Conservation (phyloP, 2,329 filamentous ascomycete genomes). For the Pezicula carpinea region DNA sequence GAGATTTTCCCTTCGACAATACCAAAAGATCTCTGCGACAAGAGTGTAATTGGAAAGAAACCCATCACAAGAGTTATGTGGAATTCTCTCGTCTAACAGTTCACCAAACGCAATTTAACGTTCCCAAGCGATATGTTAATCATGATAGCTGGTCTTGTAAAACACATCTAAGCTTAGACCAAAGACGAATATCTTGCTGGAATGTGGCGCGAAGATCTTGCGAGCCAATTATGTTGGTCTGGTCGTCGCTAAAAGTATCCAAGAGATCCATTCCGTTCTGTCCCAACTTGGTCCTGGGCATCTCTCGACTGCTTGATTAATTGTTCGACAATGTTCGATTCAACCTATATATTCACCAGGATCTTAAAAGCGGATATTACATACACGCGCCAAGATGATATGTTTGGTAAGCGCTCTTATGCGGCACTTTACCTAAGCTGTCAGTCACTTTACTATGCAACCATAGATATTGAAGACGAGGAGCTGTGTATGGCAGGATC, state of each 20-base stretch:
- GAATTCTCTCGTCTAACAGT: constrained; percentile 12
- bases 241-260: background rate
- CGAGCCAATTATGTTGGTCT: constrained; percentile 9
- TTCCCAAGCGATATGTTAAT: constrained; percentile 22
- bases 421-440: too few species aligned
- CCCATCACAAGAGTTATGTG: constrained; percentile 1
- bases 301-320: background rate
- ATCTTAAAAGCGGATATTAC: background rate
- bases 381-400: background rate
- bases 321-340: background rate
- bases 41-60: background rate
- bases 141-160: constrained; percentile 25
- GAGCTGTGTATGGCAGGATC: too few species aligned
- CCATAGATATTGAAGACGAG: too few species aligned
- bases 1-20: constrained; percentile 9
- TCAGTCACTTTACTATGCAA: too few species aligned
- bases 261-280: too few species aligned
- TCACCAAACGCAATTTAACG: constrained; percentile 20
- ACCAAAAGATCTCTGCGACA: background rate
- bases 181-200: constrained; percentile 14
- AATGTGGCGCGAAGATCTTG: constrained; percentile 9
- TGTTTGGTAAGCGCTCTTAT: too few species aligned
- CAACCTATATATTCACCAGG: background rate
- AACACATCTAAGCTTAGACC: background rate
- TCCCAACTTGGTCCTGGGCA: background rate